Evolutionary conservation across 2,329 filamentous ascomycete genomes (phyloP), one percentile per base, ranked within the genome.

Genomic region (Lasiodiplodia sp.): DNA sequence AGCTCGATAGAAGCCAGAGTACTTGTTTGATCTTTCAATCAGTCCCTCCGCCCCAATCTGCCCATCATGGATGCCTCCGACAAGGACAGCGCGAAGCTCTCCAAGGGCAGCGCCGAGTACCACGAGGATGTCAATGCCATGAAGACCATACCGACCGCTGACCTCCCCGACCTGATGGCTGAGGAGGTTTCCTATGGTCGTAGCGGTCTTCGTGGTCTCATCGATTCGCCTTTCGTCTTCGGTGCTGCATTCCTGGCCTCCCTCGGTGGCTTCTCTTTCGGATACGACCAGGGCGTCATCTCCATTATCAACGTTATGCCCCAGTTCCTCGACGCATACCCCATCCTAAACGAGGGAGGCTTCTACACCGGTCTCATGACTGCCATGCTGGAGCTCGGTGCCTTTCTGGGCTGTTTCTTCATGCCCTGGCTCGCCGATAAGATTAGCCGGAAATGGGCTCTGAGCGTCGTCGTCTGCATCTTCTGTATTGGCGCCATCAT

Each of bases 401-500:
- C 79, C 25, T 78, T 83, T 47, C 25, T 83, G 14, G 77, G 78
- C 14, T 79, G 77, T 38, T 47, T 78, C 28, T 75, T 76, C 66
- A 72, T 78, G 47, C 77, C 78, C 8, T 79, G 75, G 69, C 74
- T 83, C 5, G 79, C 79, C 11, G 83, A 84, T 68, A 77, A 73
- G 62, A 77, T 81, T 60, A 83, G 81, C 2, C 75, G 83, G 0
- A 84, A 84, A 71, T 80, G 79, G 73, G 79, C 81, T 0, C 72
- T 84, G 16, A 76, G 77, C 2, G 73, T 82, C 1, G 81, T 78
- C 4, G 77, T 79, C 3, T 71, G 74, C 34, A 75, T 94, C 51
- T 85, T 83, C 72, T 74, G 75, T 31, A 70, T 85, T 3, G 84
- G 84, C 1, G 81, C 83, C 2, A 78, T 81, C 7, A 78, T 86